Conservation (phyloP, 768 basidiomycete species). For the Termitomyces sp. region DNA sequence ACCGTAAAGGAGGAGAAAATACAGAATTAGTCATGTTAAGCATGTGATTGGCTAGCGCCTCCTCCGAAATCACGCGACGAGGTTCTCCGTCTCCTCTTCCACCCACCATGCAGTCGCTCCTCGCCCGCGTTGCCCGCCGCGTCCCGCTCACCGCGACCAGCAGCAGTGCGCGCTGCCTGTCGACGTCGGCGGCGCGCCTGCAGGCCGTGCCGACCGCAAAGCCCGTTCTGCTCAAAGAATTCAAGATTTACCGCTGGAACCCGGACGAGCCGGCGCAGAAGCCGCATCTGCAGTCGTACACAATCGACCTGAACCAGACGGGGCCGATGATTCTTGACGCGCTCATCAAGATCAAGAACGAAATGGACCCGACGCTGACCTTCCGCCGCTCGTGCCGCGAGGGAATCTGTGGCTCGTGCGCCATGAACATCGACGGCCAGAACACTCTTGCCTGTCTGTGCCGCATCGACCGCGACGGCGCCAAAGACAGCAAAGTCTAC, state of each 20-base stretch:
- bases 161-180: constrained; percentile 9
- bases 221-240: constrained; percentile 79
- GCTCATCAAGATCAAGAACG: constrained; percentile 99
- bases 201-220: constrained; percentile 58
- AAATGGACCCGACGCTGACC: constrained; percentile 93
- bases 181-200: constrained; percentile 8
- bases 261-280: constrained; percentile 93
- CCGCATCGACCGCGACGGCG: constrained; percentile 75
- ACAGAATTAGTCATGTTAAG: not conserved
- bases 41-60: constrained; percentile 19
- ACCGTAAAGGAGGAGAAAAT: too few species aligned
- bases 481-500: constrained; percentile 86
- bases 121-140: constrained; percentile 8
- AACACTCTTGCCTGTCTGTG: constrained; percentile 98
- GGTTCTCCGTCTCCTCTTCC: not conserved
- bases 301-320: constrained; percentile 87
- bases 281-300: constrained; percentile 87
- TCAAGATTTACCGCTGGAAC: constrained; percentile 99
- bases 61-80: constrained; percentile 19
- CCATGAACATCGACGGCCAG: constrained; percentile 98
- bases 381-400: constrained; percentile 92
- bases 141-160: not conserved
- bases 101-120: constrained; percentile 14
- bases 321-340: constrained; percentile 96
- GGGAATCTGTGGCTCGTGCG: constrained; percentile 97